Evolutionary conservation across 352 stramenopile species (phyloP), one percentile per base, ranked within the genome.

Genomic region (Phytophthora citricola): DNA sequence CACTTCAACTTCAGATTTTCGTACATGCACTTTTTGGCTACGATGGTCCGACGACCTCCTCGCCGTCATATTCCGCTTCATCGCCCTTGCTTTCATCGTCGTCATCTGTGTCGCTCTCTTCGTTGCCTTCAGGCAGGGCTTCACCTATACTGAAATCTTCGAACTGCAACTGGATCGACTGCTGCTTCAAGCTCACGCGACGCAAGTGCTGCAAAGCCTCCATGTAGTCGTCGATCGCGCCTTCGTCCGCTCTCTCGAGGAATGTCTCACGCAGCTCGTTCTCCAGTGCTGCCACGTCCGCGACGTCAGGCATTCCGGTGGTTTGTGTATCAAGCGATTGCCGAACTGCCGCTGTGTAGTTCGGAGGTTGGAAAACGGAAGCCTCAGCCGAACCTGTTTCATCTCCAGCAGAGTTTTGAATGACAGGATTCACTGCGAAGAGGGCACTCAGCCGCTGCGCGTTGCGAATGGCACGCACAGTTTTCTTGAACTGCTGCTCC

Each of bases 401-500:
- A 29, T 66, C 62, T 0, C 41, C 54, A 32, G 8, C 29, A 29
- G 60, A 22, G 41, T 39, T 39, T 8, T 0, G 31, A 17, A 41
- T 58, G 27, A 22, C 52, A 39, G 54, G 39, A 31, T 52, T 36
- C 11, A 45, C 17, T 1, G 46, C 11, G 26, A 71, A 58, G 27
- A 75, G 17, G 9, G 67, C 14, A 32, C 75, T 68, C 17, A 90
- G 56, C 17, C 66, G 64, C 61, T 88, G 76, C 49, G 78, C 47
- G 47, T 83, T 78, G 14, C 78, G 77, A 53, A 92, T 89, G 31
- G 79, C 78, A 7, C 78, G 40, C 11, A 93, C 83, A 11, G 81
- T 75, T 54, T 89, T 88, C 53, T 90, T 87, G 48, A 92, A 92
- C 20, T 73, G 79, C 36, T 78, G 81, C 29, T 93, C 85, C 54